These are phyloP conservation scores for Antitrichia curtipendula DNA, from an alignment of 225 moss, liverwort and hornwort species.

Conservation along the genomic window DNA sequence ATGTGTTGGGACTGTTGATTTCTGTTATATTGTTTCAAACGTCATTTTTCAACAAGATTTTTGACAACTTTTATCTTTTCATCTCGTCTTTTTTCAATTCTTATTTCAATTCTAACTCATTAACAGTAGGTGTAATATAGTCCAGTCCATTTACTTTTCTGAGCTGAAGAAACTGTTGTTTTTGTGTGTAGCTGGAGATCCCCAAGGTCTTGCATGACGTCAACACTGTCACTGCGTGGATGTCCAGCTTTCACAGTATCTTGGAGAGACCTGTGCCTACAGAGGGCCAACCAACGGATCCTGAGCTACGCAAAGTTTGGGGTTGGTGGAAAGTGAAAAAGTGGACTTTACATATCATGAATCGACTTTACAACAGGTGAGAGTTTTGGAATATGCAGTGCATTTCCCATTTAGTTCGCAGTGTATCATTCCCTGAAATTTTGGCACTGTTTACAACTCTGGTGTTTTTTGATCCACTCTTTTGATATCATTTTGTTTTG, in stretches of 20 bases:
- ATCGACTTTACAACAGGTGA: conserved; percentile 89
- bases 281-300: conserved; percentile 86
- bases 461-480: neutral
- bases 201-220: conserved; percentile 93
- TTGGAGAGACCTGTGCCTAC: conserved; percentile 86
- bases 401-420: neutral
- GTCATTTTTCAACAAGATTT: neutral
- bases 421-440: neutral
- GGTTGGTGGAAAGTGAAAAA: conserved; percentile 99
- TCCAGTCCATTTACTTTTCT: neutral
- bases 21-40: neutral
- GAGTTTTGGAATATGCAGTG: neutral
- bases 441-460: neutral
- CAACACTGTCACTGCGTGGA: conserved; percentile 85
- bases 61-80: neutral
- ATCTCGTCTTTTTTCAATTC: neutral
- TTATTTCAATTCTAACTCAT: neutral
- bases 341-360: conserved; percentile 98
- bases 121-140: neutral
- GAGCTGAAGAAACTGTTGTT: neutral
- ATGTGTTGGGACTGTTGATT: neutral
- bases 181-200: conserved; percentile 64
- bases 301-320: conserved; percentile 89
- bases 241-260: conserved; percentile 91
- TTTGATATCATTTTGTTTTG: neutral